These are phyloP conservation scores for Geum urbanum DNA, from an alignment of 306 rosid genomes.

Conservation along the genomic window DNA sequence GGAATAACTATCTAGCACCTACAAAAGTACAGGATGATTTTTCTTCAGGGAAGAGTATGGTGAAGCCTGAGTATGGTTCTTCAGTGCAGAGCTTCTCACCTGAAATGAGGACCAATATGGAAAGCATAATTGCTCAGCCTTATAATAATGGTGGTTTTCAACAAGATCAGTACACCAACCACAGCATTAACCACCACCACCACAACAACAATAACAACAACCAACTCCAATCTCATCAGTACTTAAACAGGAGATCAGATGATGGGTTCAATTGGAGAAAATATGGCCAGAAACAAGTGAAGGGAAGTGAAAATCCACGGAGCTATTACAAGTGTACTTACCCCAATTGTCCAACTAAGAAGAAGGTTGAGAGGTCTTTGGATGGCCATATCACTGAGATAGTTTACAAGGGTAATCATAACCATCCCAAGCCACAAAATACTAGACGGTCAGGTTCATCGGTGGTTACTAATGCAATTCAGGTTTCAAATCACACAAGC, in stretches of 20 bases:
- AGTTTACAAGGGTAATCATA: slow-evolving; percentile 89
- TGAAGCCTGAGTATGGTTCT: slow-evolving; percentile 50
- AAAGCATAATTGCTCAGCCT: slow-evolving; percentile 26
- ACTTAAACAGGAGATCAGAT: slow-evolving; percentile 61
- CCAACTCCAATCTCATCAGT: slow-evolving; percentile 39
- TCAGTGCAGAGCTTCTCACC: slow-evolving; percentile 40
- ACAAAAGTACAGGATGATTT: slow-evolving; percentile 39
- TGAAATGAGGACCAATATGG: slow-evolving; percentile 39
- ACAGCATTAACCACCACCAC: slow-evolving; percentile 14
- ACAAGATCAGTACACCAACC: slow-evolving; percentile 33
- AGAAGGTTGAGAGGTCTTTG: slow-evolving; percentile 79
- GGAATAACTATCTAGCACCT: slow-evolving; percentile 52
- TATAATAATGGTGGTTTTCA: slow-evolving; percentile 30
- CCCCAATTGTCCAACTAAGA: slow-evolving; percentile 91
- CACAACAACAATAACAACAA: neutral
- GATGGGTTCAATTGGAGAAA: slow-evolving; percentile 98
- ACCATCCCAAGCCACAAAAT: slow-evolving; percentile 84
- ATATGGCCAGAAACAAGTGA: slow-evolving; percentile 95
- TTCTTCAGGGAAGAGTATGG: slow-evolving; percentile 37
- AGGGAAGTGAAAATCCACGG: slow-evolving; percentile 97
- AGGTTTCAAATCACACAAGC: slow-evolving; percentile 30
- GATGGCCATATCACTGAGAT: slow-evolving; percentile 94
- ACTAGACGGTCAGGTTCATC: slow-evolving; percentile 56
- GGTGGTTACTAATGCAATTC: slow-evolving; percentile 34
- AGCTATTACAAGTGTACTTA: slow-evolving; percentile 93